Evolutionary conservation across 1,284 basidiomycete genomes (phyloP).

Genomic region (Coriolopsis trogii): DNA sequence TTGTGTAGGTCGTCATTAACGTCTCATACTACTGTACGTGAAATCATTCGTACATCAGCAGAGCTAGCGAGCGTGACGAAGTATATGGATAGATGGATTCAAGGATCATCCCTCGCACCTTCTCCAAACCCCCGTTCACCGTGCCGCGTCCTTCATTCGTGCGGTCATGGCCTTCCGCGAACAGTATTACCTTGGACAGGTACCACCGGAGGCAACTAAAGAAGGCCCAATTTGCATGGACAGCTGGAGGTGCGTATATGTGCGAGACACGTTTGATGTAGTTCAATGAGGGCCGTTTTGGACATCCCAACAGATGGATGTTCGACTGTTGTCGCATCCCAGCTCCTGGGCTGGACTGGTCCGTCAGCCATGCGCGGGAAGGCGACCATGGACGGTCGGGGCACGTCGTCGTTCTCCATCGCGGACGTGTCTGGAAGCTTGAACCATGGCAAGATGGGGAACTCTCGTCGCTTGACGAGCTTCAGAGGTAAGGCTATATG

Average conservation of each 20-base stretch:
- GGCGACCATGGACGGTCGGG: slow-evolving; percentile 69
- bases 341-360: slow-evolving; percentile 74
- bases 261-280: neutral
- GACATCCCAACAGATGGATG: slow-evolving; percentile 68
- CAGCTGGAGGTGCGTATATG: slow-evolving; percentile 65
- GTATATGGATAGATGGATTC: slow-evolving; percentile 63
- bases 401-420: slow-evolving; percentile 79
- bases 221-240: slow-evolving; percentile 86
- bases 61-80: neutral
- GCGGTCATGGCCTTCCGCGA: slow-evolving; percentile 76
- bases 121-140: slow-evolving; percentile 59
- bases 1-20: slow-evolving; percentile 75
- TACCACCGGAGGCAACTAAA: slow-evolving; percentile 75
- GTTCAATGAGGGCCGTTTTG: neutral
- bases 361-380: slow-evolving; percentile 65
- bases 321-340: slow-evolving; percentile 90
- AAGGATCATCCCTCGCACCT: slow-evolving; percentile 64
- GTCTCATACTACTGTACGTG: slow-evolving; percentile 82
- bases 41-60: neutral
- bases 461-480: slow-evolving; percentile 70
- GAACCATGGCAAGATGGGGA: slow-evolving; percentile 56
- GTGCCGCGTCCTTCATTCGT: slow-evolving; percentile 76
- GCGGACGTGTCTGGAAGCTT: slow-evolving; percentile 80
- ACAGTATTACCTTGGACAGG: slow-evolving; percentile 62
- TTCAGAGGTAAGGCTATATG: slow-evolving; percentile 55